Base-by-base conservation (phyloP, 495 filamentous ascomycete genomes). In the Penicillium canariense region DNA sequence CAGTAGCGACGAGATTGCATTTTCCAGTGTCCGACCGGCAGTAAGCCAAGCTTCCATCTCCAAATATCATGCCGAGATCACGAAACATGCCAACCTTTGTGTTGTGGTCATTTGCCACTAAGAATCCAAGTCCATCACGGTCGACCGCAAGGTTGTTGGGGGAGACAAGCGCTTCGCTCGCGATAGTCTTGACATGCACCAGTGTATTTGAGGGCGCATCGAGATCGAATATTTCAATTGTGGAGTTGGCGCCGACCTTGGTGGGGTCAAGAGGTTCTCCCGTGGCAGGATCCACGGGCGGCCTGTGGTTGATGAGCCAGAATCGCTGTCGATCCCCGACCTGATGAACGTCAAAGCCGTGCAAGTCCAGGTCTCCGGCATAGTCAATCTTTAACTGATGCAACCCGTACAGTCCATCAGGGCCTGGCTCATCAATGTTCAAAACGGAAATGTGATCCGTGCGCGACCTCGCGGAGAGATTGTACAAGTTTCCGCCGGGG, bases 261-360 rank as follows among this genome's bases (percentile, higher is more conserved):
- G 27, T 51, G 7, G 65, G 52, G 50, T 75, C 66, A 2, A 74
- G 52, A 0, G 59, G 20, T 18, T 68, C 56, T 11, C 69, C 70
- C 12, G 67, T 70, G 1, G 42, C 32, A 18, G 58, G 56, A 36
- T 69, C 65, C 45, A 76, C 60, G 0, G 74, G 65, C 2, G 73
- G 72, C 1, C 69, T 60, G 47, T 75, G 67, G 42, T 77, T 76
- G 50, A 76, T 61, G 23, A 76, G 38, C 59, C 71, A 69, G 45
- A 76, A 70, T 0, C 60, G 60, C 20, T 69, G 52, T 12, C 36
- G 50, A 8, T 58, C 49, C 12, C 44, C 54, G 18, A 61, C 48
- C 11, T 25, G 45, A 22, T 48, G 28, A 15, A 63, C 58, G 44
- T 70, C 65, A 26, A 75, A 63, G 2, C 72, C 70, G 26, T 67